Evolutionary conservation across 2,329 filamentous ascomycete genomes (phyloP).

Genomic region (Escovopsis weberi): DNA sequence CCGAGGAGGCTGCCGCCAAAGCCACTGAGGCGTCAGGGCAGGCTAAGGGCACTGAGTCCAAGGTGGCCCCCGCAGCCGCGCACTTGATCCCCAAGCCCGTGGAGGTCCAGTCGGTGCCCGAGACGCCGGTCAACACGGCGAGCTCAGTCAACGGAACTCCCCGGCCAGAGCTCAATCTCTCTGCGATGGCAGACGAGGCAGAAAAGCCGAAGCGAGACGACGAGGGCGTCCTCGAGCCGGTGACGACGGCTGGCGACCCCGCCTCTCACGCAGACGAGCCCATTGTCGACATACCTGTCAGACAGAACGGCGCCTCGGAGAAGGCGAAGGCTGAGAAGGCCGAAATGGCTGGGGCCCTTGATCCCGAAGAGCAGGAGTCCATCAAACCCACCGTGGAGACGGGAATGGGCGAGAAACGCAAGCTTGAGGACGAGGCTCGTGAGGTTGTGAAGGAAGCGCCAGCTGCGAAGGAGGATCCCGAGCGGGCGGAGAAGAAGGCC

Average conservation of each 20-base stretch:
- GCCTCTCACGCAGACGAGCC: conserved; percentile 9
- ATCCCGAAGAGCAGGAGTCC: conserved; percentile 1
- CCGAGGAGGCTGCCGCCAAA: neutral
- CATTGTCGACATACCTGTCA: conserved; percentile 3
- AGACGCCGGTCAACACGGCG: conserved; percentile 21
- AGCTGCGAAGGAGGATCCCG: conserved; percentile 12
- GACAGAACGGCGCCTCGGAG: conserved; percentile 4
- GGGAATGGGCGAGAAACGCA: conserved; percentile 22
- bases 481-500: conserved; percentile 25
- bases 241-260: conserved; percentile 10
- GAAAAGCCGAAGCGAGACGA: conserved; percentile 15
- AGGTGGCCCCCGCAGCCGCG: conserved; percentile 1
- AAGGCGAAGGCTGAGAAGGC: neutral
- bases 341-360: conserved; percentile 8
- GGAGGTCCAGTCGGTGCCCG: conserved; percentile 20
- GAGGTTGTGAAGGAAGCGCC: conserved; percentile 6
- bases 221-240: conserved; percentile 11
- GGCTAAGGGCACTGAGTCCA: conserved; percentile 2
- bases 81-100: conserved; percentile 18
- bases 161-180: conserved; percentile 19
- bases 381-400: conserved; percentile 1
- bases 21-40: neutral
- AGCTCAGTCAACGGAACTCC: conserved; percentile 22
- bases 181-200: conserved; percentile 12
- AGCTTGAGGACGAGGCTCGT: conserved; percentile 18